A percentile compares a stretch with the other conserved stretches of the same genome.
These are phyloP conservation scores for Lonicera japonica DNA, from an alignment of 129 eudicot genomes.

Conservation along the genomic window DNA sequence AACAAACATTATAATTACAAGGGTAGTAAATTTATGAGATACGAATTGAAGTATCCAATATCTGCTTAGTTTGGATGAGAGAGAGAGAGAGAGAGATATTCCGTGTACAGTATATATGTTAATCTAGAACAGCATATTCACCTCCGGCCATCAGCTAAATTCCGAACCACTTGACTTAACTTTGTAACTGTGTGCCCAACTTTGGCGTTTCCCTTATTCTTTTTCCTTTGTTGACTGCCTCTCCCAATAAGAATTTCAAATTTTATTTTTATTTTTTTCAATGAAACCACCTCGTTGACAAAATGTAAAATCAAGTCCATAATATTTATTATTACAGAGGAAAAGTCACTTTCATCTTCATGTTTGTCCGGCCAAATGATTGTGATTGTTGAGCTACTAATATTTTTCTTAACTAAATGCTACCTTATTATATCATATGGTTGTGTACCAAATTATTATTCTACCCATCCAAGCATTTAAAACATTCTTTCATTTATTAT, in stretches of 20 bases:
- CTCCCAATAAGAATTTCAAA: neutral
- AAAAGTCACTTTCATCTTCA: slow-evolving; percentile 7
- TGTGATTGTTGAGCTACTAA: slow-evolving; percentile 9
- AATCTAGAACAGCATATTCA: neutral
- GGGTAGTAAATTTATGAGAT: too few relatives aligned
- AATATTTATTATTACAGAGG: slow-evolving; percentile 1
- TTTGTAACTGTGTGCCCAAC: slow-evolving; percentile 12
- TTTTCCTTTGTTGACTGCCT: slow-evolving; percentile 6
- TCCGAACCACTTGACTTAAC: slow-evolving; percentile 16
- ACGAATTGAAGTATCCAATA: too few relatives aligned
- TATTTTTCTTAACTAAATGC: neutral
- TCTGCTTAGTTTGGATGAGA: too few relatives aligned
- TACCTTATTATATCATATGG: too few relatives aligned
- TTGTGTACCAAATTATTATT: neutral
- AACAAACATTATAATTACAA: too few relatives aligned
- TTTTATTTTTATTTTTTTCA: neutral
- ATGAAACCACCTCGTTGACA: neutral
- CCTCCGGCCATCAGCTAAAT: slow-evolving; percentile 5
- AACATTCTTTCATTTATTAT: slow-evolving; percentile 16
- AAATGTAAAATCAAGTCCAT: neutral
- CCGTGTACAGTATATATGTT: too few relatives aligned
- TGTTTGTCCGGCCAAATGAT: slow-evolving; percentile 17
- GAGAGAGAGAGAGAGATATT: too few relatives aligned
- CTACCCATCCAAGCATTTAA: neutral
- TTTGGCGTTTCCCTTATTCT: slow-evolving; percentile 21